phyloP scores from a whole-genome alignment of 768 basidiomycete species.

The Leccinum barrowsii region DNA sequence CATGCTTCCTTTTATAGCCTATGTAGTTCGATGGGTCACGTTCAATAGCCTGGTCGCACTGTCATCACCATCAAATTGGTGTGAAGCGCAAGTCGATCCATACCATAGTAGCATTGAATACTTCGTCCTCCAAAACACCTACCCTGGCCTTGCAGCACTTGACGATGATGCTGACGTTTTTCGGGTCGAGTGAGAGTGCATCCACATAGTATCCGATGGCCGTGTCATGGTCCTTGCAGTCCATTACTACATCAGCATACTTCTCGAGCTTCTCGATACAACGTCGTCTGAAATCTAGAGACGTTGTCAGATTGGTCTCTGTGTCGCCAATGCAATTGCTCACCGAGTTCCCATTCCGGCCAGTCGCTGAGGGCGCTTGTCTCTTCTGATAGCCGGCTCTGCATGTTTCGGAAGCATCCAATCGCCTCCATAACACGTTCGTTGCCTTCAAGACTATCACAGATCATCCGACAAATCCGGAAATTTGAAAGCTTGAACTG shows the following conservation, averaged over 20 bases:
- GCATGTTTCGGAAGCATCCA: background rate
- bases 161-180: background rate
- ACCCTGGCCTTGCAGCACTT: background rate
- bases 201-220: background rate
- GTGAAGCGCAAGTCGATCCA: background rate
- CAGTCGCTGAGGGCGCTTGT: background rate
- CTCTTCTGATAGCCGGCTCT: background rate
- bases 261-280: background rate
- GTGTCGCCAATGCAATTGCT: background rate
- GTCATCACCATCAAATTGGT: background rate
- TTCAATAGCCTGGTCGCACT: background rate
- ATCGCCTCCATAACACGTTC: background rate
- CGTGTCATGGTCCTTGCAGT: background rate
- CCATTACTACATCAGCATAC: background rate
- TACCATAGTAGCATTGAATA: background rate
- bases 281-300: background rate
- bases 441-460: background rate
- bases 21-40: background rate
- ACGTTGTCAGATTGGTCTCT: background rate
- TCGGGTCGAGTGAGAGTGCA: background rate
- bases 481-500: background rate
- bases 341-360: background rate
- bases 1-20: background rate
- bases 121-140: background rate
- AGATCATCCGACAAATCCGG: background rate